These are phyloP conservation scores for Serendipita sp. DNA, from an alignment of 768 basidiomycete genomes.

Conservation along the genomic window DNA sequence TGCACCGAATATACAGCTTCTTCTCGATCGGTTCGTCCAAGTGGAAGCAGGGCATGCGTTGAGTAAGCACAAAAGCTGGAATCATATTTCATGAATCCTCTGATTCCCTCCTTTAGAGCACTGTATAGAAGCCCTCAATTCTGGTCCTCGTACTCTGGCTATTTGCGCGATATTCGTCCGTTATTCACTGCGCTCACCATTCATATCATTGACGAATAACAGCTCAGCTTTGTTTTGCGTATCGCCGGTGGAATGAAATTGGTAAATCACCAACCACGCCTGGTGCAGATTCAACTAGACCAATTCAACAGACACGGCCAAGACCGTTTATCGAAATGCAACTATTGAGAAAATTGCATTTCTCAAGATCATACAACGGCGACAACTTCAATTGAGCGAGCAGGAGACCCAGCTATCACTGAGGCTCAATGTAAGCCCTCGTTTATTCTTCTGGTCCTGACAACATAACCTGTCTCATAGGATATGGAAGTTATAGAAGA, in stretches of 20 bases:
- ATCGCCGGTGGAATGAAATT: slow-evolving; percentile 8
- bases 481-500: background rate
- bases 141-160: background rate
- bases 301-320: background rate
- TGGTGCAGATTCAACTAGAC: background rate
- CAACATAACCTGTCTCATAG: background rate
- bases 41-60: background rate
- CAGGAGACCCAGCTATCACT: background rate
- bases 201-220: background rate
- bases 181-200: background rate
- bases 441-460: background rate
- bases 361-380: background rate
- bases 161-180: background rate
- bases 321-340: slow-evolving; percentile 7
- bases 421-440: background rate
- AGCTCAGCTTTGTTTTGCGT: slow-evolving; percentile 8
- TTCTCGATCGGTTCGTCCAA: background rate
- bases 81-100: background rate
- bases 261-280: background rate
- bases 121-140: background rate
- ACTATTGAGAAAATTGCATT: slow-evolving; percentile 5
- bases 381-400: background rate
- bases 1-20: background rate
- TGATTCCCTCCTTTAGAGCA: background rate
- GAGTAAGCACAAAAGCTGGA: background rate